Conservation (phyloP, 495 filamentous ascomycete genomes). For the Talaromyces wortmannii region DNA sequence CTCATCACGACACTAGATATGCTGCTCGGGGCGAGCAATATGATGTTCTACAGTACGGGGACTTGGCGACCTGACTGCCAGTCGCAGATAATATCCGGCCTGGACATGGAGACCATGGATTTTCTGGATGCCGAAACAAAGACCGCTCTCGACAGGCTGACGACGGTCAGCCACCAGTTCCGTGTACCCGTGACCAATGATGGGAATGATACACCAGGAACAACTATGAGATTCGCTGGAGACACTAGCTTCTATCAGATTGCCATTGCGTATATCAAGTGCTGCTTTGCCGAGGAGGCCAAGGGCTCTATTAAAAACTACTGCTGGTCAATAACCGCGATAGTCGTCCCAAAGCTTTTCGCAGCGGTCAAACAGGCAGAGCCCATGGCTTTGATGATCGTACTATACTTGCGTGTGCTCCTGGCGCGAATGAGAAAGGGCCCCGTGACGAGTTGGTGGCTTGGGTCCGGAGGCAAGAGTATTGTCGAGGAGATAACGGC, state of each 20-base stretch:
- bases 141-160: not conserved
- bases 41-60: not conserved
- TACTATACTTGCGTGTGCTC: not conserved
- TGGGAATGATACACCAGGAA: not conserved
- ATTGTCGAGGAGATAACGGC: not conserved
- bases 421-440: not conserved
- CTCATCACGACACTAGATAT: not conserved
- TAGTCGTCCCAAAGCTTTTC: not conserved
- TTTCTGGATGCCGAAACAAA: not conserved
- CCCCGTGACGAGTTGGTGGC: not conserved
- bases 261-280: conserved; percentile 1
- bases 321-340: not conserved
- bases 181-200: not conserved
- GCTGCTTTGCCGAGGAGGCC: not conserved
- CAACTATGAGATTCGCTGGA: not conserved
- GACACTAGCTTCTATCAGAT: not conserved
- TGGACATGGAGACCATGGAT: not conserved
- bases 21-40: not conserved
- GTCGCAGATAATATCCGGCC: not conserved
- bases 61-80: not conserved
- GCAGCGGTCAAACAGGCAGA: not conserved
- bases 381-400: not conserved
- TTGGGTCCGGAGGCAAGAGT: not conserved
- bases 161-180: not conserved
- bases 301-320: not conserved